Conservation (phyloP, 768 basidiomycete genomes). For the Paxillus involutus region DNA sequence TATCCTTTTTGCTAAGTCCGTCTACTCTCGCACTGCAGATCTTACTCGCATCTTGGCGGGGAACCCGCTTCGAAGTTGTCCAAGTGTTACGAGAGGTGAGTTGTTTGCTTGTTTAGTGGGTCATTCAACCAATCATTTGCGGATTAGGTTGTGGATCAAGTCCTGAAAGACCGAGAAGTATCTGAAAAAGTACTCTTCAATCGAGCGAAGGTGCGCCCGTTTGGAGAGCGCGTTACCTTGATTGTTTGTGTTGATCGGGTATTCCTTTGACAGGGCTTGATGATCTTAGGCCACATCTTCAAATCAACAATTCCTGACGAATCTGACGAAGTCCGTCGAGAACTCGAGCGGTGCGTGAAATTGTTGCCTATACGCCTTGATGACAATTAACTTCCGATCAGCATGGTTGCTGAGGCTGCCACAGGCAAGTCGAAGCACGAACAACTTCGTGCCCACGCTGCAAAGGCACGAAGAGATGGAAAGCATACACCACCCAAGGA, state of each 20-base stretch:
- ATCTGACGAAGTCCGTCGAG: constrained; percentile 89
- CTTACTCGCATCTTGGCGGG: constrained; percentile 96
- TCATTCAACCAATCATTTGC: neutral
- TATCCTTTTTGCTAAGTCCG: neutral
- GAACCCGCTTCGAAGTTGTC: constrained; percentile 91
- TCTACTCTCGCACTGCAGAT: constrained; percentile 46
- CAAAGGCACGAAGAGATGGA: constrained; percentile 30
- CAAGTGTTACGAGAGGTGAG: constrained; percentile 78
- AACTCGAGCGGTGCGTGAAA: constrained; percentile 78
- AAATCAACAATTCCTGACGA: constrained; percentile 84
- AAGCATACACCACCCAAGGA: constrained; percentile 40
- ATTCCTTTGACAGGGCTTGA: constrained; percentile 57
- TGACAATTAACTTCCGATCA: constrained; percentile 27
- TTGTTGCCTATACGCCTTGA: neutral
- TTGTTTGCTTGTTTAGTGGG: neutral
- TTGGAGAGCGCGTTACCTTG: neutral
- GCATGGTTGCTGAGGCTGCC: constrained; percentile 87
- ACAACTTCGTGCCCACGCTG: constrained; percentile 28
- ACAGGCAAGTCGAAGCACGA: constrained; percentile 65
- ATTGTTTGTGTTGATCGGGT: neutral
- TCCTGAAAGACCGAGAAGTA: constrained; percentile 76
- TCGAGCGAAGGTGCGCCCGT: constrained; percentile 72
- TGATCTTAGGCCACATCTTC: constrained; percentile 88
- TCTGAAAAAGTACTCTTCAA: constrained; percentile 71
- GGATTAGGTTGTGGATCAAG: constrained; percentile 72